These are phyloP conservation scores for Fagus sylvatica DNA, from an alignment of 306 rosid genomes.

Conservation along the genomic window DNA sequence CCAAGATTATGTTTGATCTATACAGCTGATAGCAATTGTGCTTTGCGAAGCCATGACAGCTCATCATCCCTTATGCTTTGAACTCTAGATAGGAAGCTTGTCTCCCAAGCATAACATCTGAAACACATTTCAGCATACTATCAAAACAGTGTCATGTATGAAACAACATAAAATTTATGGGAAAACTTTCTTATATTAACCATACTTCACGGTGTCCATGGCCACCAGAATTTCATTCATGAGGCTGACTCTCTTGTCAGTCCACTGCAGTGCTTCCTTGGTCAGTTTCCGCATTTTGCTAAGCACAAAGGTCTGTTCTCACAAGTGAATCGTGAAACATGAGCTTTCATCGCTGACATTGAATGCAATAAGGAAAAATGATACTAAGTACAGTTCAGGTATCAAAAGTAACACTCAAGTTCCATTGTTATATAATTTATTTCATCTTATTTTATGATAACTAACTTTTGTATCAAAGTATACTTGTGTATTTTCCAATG, in stretches of 20 bases:
- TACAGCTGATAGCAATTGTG: constrained; percentile 75
- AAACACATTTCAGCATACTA: constrained; percentile 36
- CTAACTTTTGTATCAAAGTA: too few relatives aligned
- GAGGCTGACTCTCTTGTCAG: constrained; percentile 90
- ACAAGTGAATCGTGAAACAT: background rate
- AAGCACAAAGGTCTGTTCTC: constrained; percentile 53
- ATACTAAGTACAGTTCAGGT: background rate
- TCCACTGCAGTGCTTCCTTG: constrained; percentile 67
- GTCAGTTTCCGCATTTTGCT: constrained; percentile 74
- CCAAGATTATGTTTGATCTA: constrained; percentile 23
- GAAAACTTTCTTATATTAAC: constrained; percentile 4
- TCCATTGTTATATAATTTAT: background rate
- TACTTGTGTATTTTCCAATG: too few relatives aligned
- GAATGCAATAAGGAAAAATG: background rate
- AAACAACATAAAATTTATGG: background rate
- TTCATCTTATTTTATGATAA: too few relatives aligned
- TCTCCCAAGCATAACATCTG: constrained; percentile 96
- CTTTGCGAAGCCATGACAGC: constrained; percentile 69
- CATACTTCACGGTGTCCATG: constrained; percentile 92
- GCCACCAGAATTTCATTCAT: constrained; percentile 82
- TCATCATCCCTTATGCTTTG: constrained; percentile 66
- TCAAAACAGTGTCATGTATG: constrained; percentile 12
- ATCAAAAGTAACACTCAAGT: background rate
- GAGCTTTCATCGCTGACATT: background rate
- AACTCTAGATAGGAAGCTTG: constrained; percentile 72